Conservation (phyloP, 768 basidiomycete species). For the Amylocystis lapponica region DNA sequence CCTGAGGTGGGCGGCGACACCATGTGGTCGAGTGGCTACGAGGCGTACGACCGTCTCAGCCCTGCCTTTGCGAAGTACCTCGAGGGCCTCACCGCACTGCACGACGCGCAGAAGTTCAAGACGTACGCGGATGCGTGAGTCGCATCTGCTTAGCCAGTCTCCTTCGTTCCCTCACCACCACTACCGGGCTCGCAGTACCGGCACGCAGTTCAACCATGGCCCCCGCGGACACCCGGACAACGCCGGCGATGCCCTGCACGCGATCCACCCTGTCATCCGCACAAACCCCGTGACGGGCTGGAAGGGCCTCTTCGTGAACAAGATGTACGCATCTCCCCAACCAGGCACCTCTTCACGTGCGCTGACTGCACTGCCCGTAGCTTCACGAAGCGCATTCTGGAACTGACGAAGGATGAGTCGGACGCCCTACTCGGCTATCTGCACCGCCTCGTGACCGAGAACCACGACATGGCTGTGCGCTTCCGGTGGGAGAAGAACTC, state of each 20-base stretch:
- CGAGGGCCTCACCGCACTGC: slow-evolving; percentile 52
- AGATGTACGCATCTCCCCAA: too few relatives aligned
- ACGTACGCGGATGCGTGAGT: slow-evolving; percentile 17
- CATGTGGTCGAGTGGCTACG: slow-evolving; percentile 40
- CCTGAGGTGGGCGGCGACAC: slow-evolving; percentile 31
- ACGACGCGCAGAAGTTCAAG: slow-evolving; percentile 40
- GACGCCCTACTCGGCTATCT: slow-evolving; percentile 43
- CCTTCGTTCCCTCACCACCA: background rate
- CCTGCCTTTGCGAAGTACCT: slow-evolving; percentile 47
- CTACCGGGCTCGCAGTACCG: slow-evolving; percentile 24
- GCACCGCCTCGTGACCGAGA: slow-evolving; percentile 43
- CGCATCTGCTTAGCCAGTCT: slow-evolving; percentile 20
- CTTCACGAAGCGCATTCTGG: slow-evolving; percentile 51
- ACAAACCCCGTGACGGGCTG: slow-evolving; percentile 57
- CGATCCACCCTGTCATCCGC: slow-evolving; percentile 50
- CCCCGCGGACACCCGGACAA: slow-evolving; percentile 50
- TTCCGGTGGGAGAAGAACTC: slow-evolving; percentile 47
- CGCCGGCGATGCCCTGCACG: slow-evolving; percentile 38
- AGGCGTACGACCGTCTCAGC: slow-evolving; percentile 60
- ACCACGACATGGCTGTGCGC: slow-evolving; percentile 53
- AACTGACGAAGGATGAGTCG: slow-evolving; percentile 48
- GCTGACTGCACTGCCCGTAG: slow-evolving; percentile 17
- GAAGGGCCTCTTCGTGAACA: slow-evolving; percentile 52
- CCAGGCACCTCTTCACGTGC: slow-evolving; percentile 19
- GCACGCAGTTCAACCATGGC: slow-evolving; percentile 26